These are phyloP conservation scores for Vachellia pachyceras DNA, from an alignment of 306 rosid species.

Conservation along the genomic window DNA sequence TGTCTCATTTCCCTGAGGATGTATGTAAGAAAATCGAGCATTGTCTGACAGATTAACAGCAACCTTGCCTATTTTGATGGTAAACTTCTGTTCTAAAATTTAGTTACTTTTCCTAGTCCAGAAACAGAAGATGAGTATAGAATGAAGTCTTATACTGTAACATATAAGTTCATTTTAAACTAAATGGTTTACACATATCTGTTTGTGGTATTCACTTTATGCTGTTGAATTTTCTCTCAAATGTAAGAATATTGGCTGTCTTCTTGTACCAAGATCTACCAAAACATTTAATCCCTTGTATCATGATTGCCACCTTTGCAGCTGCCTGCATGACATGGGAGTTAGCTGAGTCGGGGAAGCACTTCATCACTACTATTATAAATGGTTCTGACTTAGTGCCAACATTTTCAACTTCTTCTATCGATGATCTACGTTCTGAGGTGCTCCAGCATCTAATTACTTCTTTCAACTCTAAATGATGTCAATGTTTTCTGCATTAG, in stretches of 20 bases:
- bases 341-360: constrained; percentile 96
- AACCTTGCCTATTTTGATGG: constrained; percentile 23
- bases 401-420: constrained; percentile 88
- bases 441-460: constrained; percentile 42
- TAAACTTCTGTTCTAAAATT: constrained; percentile 8
- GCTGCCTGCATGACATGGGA: constrained; percentile 99
- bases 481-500: neutral
- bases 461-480: constrained; percentile 15
- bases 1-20: constrained; percentile 17
- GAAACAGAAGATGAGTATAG: neutral
- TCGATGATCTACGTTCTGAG: constrained; percentile 95
- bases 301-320: constrained; percentile 52
- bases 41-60: constrained; percentile 9
- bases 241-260: constrained; percentile 1
- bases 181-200: constrained; percentile 23
- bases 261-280: constrained; percentile 12
- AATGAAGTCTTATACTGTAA: constrained; percentile 7
- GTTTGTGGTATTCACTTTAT: constrained; percentile 5
- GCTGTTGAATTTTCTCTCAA: constrained; percentile 27
- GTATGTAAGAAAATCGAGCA: neutral
- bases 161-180: constrained; percentile 1
- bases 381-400: constrained; percentile 97
- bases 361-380: constrained; percentile 83
- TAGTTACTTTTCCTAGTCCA: constrained; percentile 18
- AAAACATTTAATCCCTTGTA: constrained; percentile 20